Base-by-base conservation (phyloP, 495 filamentous ascomycete genomes). In the Apodospora peruviana region DNA sequence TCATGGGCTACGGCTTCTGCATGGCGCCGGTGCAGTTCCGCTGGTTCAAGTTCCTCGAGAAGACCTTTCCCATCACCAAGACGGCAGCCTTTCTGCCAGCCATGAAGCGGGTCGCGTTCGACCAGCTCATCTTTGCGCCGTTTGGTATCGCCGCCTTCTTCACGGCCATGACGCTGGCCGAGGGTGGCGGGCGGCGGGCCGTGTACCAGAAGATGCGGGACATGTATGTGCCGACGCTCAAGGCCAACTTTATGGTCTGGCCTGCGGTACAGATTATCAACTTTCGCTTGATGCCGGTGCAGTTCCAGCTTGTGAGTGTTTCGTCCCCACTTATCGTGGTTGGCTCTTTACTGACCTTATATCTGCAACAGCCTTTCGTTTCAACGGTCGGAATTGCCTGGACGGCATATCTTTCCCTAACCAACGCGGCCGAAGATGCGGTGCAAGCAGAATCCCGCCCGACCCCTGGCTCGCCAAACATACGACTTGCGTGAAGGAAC, bases 351-450 rank as follows among this genome's bases (percentile, higher is more conserved):
- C 3, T 43, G n/a, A 16, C 45, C 2, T 11, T 38, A 16, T 40
- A 11, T 39, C 1, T 16, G 2, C n/a, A 21, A 32, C 52, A 97
- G 93, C 94, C 94, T 2, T 96, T 99, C 62, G 94, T 96, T 11
- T 96, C 91, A 3, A 91, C 87, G 21, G 72, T 99, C 47, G 94
- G 94, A 77, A 96, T 99, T 56, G 90, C 90, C 40, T 99, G 94
- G 94, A 99, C 94, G n/a, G 91, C 90, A 19, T 99, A 96, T 64
- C 81, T 99, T 21, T 96, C 91, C 0, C 77, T 99, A 4, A 93
- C 88, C 46, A 99, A 97, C 64, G 86, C 91, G 21, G 70, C 91
- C 0, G 90, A 91, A 43, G 85, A 95, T 22, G 68, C 24, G 16
- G 27, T 47, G 16, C 42, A 39, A 20, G 45, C 16, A 7, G 43